Evolutionary conservation across 75 land plant genomes (phyloP).

Genomic region (Pinus tabuliformis): DNA sequence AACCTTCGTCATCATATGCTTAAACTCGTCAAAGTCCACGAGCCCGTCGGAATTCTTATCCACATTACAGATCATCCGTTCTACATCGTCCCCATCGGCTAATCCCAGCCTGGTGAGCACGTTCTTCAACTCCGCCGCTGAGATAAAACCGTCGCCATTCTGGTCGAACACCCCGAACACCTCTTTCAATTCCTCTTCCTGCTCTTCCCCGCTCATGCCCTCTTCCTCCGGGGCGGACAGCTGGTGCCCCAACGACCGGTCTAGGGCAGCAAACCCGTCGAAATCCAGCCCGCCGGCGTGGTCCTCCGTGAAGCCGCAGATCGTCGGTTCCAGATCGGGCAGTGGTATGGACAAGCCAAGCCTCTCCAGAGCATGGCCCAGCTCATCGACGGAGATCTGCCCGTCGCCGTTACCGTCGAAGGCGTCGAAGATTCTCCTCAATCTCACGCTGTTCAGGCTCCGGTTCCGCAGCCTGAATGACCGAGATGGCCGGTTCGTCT

Average conservation of each 20-base stretch:
- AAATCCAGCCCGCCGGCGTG: slow-evolving; percentile 39
- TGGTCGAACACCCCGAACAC: slow-evolving; percentile 74
- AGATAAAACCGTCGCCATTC: slow-evolving; percentile 74
- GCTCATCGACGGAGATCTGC: slow-evolving; percentile 55
- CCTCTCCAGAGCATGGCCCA: slow-evolving; percentile 39
- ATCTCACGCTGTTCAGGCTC: slow-evolving; percentile 61
- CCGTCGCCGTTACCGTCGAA: slow-evolving; percentile 82
- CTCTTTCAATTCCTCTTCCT: slow-evolving; percentile 57
- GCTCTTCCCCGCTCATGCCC: slow-evolving; percentile 12
- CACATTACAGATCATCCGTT: slow-evolving; percentile 53
- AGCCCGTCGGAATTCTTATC: slow-evolving; percentile 61
- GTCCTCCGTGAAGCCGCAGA: not conserved
- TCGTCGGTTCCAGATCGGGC: slow-evolving; percentile 13
- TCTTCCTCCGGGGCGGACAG: slow-evolving; percentile 13
- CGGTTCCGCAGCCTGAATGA: slow-evolving; percentile 39
- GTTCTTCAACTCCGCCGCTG: slow-evolving; percentile 43
- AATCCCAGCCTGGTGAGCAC: slow-evolving; percentile 39
- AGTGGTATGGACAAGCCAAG: slow-evolving; percentile 54
- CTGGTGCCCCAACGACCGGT: slow-evolving; percentile 38
- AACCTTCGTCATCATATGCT: slow-evolving; percentile 55
- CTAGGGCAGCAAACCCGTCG: slow-evolving; percentile 54
- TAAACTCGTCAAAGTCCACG: slow-evolving; percentile 46
- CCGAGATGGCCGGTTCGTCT: slow-evolving; percentile 65
- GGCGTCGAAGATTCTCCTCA: slow-evolving; percentile 62
- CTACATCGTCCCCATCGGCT: slow-evolving; percentile 32